Evolutionary conservation across 176 grass and related monocot genomes (phyloP).

Genomic region (Alloteropsis semialata): DNA sequence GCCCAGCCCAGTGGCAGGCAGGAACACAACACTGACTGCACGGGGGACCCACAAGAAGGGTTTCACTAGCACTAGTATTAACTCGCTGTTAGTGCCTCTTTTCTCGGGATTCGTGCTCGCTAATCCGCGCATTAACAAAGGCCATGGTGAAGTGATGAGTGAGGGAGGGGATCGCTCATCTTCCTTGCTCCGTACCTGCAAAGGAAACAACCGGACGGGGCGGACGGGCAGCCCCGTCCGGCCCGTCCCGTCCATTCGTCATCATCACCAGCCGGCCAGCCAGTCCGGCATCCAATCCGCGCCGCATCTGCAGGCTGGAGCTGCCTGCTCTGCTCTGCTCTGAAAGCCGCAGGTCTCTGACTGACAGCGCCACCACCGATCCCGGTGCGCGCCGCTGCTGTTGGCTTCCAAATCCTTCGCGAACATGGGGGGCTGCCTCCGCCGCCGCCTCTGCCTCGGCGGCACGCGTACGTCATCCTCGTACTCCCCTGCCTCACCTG

Average conservation of each 20-base stretch:
- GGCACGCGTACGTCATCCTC: constrained; percentile 19
- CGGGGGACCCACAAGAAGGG: background rate
- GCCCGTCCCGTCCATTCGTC: background rate
- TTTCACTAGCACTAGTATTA: background rate
- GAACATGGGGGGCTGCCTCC: constrained; percentile 24
- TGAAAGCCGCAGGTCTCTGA: background rate
- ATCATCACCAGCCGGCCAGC: background rate
- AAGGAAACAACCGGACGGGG: too few relatives aligned
- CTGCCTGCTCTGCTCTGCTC: background rate
- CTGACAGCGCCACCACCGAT: background rate
- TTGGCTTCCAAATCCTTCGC: background rate
- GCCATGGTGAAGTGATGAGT: too few relatives aligned
- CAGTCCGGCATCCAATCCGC: background rate
- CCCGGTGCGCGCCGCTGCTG: background rate
- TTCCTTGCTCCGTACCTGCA: background rate
- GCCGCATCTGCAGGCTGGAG: background rate
- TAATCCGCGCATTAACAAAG: background rate
- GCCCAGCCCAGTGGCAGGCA: background rate
- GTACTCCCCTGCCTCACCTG: background rate
- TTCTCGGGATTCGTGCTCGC: background rate
- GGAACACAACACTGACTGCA: background rate
- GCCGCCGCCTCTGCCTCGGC: constrained; percentile 33
- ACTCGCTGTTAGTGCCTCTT: background rate
- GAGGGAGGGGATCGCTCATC: background rate
- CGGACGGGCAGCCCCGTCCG: too few relatives aligned